Evolutionary conservation across 148 eudicot genomes (phyloP).

Genomic region (Camellia sinensis): DNA sequence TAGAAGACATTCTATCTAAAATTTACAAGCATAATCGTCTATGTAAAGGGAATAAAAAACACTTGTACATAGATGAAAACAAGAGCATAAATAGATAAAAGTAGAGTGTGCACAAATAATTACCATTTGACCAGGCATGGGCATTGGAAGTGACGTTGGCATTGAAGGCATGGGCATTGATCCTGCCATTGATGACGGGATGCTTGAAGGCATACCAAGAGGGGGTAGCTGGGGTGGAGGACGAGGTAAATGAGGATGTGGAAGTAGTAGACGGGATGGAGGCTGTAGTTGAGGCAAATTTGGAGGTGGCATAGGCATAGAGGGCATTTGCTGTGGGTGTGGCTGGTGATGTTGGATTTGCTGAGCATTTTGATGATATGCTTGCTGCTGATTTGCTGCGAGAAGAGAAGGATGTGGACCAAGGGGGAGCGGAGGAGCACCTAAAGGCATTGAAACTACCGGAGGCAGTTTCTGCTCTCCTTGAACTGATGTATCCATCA

Average conservation of each 20-base stretch:
- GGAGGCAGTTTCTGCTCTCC: slow-evolving; percentile 68
- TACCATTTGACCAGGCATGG: slow-evolving; percentile 67
- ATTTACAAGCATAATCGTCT: not conserved
- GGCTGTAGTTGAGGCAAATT: slow-evolving; percentile 77
- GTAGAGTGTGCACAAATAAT: not conserved
- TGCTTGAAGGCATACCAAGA: slow-evolving; percentile 55
- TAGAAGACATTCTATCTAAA: not conserved
- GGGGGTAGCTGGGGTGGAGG: slow-evolving; percentile 76
- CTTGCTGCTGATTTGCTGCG: slow-evolving; percentile 58
- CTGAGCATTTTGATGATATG: slow-evolving; percentile 80
- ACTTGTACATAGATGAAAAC: not conserved
- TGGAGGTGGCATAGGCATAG: slow-evolving; percentile 61
- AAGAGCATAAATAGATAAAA: not conserved
- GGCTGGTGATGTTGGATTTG: slow-evolving; percentile 59
- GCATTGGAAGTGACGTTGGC: slow-evolving; percentile 39
- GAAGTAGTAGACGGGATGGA: slow-evolving; percentile 66
- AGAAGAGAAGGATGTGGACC: slow-evolving; percentile 95
- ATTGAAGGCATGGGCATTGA: slow-evolving; percentile 44
- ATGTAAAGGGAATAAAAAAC: not conserved
- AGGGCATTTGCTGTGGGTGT: slow-evolving; percentile 59
- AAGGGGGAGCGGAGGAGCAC: slow-evolving; percentile 94
- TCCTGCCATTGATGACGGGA: slow-evolving; percentile 50
- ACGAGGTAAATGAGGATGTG: slow-evolving; percentile 68
- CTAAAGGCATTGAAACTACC: slow-evolving; percentile 54
- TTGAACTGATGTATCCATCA: slow-evolving; percentile 65